Evolutionary conservation across 2,329 filamentous ascomycete species (phyloP).

Genomic region (Purpureocillium lavendulum): DNA sequence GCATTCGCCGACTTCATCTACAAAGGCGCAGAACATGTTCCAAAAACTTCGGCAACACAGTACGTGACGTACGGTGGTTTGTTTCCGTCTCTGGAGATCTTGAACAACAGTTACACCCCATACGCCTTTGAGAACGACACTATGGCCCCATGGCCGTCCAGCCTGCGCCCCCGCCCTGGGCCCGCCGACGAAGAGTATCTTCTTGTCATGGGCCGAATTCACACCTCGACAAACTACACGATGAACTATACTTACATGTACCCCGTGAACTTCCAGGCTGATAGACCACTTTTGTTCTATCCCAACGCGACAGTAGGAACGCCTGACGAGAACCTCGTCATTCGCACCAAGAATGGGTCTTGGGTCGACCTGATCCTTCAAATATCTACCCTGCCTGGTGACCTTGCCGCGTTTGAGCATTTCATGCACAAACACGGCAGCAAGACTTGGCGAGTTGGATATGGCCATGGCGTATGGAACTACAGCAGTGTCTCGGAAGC

Average conservation of each 20-base stretch:
- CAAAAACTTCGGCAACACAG: neutral
- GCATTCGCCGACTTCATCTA: slow-evolving; percentile 1
- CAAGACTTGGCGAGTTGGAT: slow-evolving; percentile 35
- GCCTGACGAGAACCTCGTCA: slow-evolving; percentile 4
- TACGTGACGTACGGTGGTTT: neutral
- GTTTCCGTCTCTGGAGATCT: neutral
- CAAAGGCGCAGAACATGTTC: neutral
- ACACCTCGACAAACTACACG: slow-evolving; percentile 1
- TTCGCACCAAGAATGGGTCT: slow-evolving; percentile 16
- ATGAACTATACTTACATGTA: slow-evolving; percentile 2
- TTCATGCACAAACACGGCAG: slow-evolving; percentile 39
- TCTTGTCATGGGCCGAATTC: neutral
- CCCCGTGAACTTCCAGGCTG: slow-evolving; percentile 2
- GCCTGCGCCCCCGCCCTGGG: neutral
- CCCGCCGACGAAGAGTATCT: slow-evolving; percentile 1
- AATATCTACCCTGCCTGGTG: slow-evolving; percentile 10
- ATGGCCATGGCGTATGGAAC: slow-evolving; percentile 25
- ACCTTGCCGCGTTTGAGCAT: slow-evolving; percentile 2
- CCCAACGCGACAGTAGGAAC: neutral
- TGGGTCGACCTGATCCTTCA: slow-evolving; percentile 29
- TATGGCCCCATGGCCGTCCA: slow-evolving; percentile 2
- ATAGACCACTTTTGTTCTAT: slow-evolving; percentile 4
- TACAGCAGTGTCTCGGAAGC: slow-evolving; percentile 33
- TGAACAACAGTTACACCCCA: neutral
- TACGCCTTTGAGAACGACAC: neutral